Base-by-base conservation (phyloP, 768 basidiomycete genomes). In the Chalciporus pseudorubinellus region DNA sequence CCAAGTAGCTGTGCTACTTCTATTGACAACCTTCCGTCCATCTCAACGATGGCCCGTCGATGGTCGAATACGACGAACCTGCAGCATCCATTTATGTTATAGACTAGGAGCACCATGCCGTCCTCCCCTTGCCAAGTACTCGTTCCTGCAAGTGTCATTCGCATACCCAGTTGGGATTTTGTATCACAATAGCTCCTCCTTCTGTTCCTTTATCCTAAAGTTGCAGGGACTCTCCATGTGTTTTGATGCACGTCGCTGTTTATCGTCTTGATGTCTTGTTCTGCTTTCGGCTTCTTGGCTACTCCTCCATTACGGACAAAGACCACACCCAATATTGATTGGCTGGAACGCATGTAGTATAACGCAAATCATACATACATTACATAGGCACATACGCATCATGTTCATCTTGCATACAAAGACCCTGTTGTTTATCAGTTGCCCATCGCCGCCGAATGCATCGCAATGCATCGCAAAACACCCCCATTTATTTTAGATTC, bases 291-390 rank as follows among this genome's bases (percentile, higher is more conserved):
- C 44, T 46, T 66, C 65, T 69, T 67, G 65, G 44, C 56, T 67
- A 55, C 22, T 5, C 41, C 45, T 34, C 56, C 52, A 47, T 51
- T 42, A 57, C 21, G 65, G 67, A 69, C 68, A 53, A 59, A 44
- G 39, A 52, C 51, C 43, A 40, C 65, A 66, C 42, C 39, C 58
- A 24, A 66, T 60, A 48, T 56, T 53, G 44, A 53, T 58, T 51
- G 67, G 63, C 57, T 65, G 68, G 65, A 69, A 60, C 51, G 59
- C 65, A 67, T 67, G 68, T 67, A 67, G 53, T 69, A 65, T 63
- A 69, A 28, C 47, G 38, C 55, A 48, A 53, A 47, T 52, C 67
- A 65, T 55, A 49, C 56, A 44, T 67, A 69, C 56, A 44, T 59
- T 56, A 64, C 59, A 59, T 59, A 57, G 59, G 10, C 29, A 31